Percentiles rank a stretch among this genome's conserved stretches.
phyloP scores from a whole-genome alignment of 2,329 filamentous ascomycete species.

The Fusarium sp. region DNA sequence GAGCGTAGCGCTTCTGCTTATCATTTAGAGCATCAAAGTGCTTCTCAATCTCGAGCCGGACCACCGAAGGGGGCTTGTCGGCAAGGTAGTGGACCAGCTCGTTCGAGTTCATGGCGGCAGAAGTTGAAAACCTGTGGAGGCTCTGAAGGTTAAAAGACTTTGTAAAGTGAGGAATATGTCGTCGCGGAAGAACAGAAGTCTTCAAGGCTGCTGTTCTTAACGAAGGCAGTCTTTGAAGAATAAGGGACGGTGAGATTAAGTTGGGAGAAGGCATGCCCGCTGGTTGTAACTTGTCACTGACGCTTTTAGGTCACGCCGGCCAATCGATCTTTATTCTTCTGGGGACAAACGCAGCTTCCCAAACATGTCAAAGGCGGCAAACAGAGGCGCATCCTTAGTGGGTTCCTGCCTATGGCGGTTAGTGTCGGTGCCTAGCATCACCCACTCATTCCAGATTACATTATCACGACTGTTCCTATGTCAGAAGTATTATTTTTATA shows the following conservation, averaged over 20 bases:
- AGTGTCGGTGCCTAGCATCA: slow-evolving; percentile 13
- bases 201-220: slow-evolving; percentile 48
- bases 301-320: slow-evolving; percentile 35
- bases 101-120: slow-evolving; percentile 63
- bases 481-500: too few species aligned
- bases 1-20: slow-evolving; percentile 88
- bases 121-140: slow-evolving; percentile 49
- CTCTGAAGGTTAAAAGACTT: slow-evolving; percentile 38
- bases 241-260: slow-evolving; percentile 49
- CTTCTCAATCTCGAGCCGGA: slow-evolving; percentile 88
- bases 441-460: too few species aligned
- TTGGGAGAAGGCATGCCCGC: slow-evolving; percentile 48
- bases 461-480: too few species aligned
- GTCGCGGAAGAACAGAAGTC: slow-evolving; percentile 36
- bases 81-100: slow-evolving; percentile 84
- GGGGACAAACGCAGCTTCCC: slow-evolving; percentile 39
- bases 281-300: slow-evolving; percentile 30
- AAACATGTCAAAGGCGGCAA: slow-evolving; percentile 40
- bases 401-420: slow-evolving; percentile 32
- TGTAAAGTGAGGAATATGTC: slow-evolving; percentile 39
- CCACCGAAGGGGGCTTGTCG: slow-evolving; percentile 88
- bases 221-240: slow-evolving; percentile 51
- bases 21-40: slow-evolving; percentile 85
- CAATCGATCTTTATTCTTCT: slow-evolving; percentile 39
- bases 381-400: slow-evolving; percentile 6